These are phyloP conservation scores for Abortiporus biennis DNA, from an alignment of 1,284 basidiomycete genomes.

Conservation along the genomic window DNA sequence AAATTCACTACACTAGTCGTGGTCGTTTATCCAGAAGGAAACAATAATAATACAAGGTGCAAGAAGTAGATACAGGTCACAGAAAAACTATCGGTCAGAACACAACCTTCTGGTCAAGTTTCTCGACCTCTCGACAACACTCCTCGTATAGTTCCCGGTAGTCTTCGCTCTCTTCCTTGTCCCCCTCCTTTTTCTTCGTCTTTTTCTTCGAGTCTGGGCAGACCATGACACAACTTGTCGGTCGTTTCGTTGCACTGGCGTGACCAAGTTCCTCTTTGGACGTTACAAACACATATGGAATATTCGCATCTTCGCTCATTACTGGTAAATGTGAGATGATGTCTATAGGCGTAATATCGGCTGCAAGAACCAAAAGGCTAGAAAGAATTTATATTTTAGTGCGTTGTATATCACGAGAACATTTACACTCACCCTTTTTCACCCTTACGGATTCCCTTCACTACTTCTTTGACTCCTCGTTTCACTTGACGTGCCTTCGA, in stretches of 20 bases:
- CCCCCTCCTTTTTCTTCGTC: constrained; percentile 58
- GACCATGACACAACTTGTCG: constrained; percentile 97
- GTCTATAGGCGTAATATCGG: constrained; percentile 97
- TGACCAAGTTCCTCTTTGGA: constrained; percentile 95
- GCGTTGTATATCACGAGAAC: constrained; percentile 4
- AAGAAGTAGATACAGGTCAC: constrained; percentile 3
- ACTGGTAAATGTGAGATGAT: constrained; percentile 97
- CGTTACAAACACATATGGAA: constrained; percentile 87
- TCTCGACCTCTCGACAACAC: constrained; percentile 80
- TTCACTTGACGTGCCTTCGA: constrained; percentile 91
- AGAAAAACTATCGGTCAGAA: constrained; percentile 35
- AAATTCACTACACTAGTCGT: too few relatives aligned
- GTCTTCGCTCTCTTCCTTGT: constrained; percentile 67
- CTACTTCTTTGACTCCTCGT: constrained; percentile 94
- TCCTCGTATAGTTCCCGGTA: constrained; percentile 83
- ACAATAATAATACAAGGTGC: constrained; percentile 8
- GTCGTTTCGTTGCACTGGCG: constrained; percentile 95
- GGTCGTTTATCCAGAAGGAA: constrained; percentile 2
- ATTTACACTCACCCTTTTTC: constrained; percentile 76
- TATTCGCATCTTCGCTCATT: constrained; percentile 89
- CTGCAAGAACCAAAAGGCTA: constrained; percentile 89
- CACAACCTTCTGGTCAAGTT: constrained; percentile 67
- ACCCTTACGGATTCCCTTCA: constrained; percentile 92
- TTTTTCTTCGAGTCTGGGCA: constrained; percentile 76
- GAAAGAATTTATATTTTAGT: too few relatives aligned